Evolutionary conservation across 768 basidiomycete species (phyloP).

Genomic region (Russula emetica): DNA sequence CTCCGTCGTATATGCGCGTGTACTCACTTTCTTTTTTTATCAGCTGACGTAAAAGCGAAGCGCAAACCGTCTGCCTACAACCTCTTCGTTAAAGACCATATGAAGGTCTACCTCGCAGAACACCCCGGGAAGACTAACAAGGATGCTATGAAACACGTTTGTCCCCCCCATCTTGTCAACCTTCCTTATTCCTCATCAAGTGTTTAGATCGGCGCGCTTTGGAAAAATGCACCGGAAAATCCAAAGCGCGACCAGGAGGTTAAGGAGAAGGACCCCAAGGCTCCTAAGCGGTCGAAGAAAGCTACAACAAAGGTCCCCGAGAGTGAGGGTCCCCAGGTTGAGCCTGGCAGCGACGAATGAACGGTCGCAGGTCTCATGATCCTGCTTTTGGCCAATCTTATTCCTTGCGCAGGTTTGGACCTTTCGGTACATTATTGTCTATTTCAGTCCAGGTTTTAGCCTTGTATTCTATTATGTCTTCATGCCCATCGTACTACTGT

Average conservation of each 20-base stretch:
- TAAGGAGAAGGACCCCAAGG: conserved; percentile 46
- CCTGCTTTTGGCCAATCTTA: not conserved
- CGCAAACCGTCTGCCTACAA: conserved; percentile 59
- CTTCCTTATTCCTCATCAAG: not conserved
- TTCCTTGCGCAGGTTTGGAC: not conserved
- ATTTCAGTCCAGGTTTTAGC: not conserved
- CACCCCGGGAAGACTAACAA: conserved; percentile 47
- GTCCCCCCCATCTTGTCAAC: not conserved
- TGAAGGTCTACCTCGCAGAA: conserved; percentile 54
- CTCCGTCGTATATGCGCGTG: conserved; percentile 24
- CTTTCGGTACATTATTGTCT: conserved; percentile 7
- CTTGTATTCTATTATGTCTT: conserved; percentile 16
- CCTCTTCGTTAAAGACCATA: conserved; percentile 50
- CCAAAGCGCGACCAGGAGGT: conserved; percentile 55
- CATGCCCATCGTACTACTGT: conserved; percentile 3
- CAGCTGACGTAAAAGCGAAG: conserved; percentile 41
- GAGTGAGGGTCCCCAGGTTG: conserved; percentile 18
- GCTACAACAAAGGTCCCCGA: conserved; percentile 1
- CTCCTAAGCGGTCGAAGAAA: conserved; percentile 28
- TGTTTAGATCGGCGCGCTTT: conserved; percentile 50
- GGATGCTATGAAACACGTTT: conserved; percentile 51
- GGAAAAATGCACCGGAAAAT: conserved; percentile 60
- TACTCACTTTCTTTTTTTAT: conserved; percentile 6
- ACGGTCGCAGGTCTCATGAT: conserved; percentile 9
- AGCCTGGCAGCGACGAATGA: conserved; percentile 27